Evolutionary conservation across 257 asterid species (phyloP), one percentile per base, ranked within the genome.

Genomic region (Solanum lignicaule): DNA sequence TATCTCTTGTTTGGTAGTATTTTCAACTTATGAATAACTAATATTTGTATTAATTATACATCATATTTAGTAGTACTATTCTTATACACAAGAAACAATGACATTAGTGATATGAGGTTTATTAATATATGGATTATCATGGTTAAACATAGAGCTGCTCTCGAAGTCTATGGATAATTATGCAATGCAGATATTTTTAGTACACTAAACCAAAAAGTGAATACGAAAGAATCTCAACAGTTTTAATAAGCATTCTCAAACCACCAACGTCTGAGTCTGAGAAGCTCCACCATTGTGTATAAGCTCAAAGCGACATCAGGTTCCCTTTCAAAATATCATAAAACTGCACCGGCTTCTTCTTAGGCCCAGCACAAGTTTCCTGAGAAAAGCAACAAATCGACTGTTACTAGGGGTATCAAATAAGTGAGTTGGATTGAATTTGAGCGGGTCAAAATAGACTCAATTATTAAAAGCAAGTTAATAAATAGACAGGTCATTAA

Each of bases 261-360:
- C 20, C 84, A 25, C 36, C 84, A 41, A 13, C 15, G 29, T n/a
- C 58, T 5, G 20, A 14, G 58, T 46, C 29, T 36, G 82, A 23
- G 32, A 75, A 25, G 20, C 18, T 4, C 4, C 58, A 36, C 48
- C 55, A 75, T 41, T 11, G 2, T 76, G 21, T n/a, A 15, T 39
- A 23, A 38, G 31, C 9, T 76, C 62, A 78, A 29, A 78, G 20
- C 4, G 18, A 48, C 65, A 39, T 25, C 36, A 86, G 95, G 85
- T 94, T 86, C 88, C 93, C 98, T 88, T 93, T 94, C 88, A 97
- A 87, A 12, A 95, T 90, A 90, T 95, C 96, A 87, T 94, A 94
- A 86, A 90, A 94, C 84, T 95, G 98, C 86, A 92, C 12, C 0
- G 99, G 98, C 91, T 93, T 95, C 90, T 94, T 95, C 96, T 90